Evolutionary conservation across 73 alveolate species (phyloP).

Genomic region (Effrenium voratum): DNA sequence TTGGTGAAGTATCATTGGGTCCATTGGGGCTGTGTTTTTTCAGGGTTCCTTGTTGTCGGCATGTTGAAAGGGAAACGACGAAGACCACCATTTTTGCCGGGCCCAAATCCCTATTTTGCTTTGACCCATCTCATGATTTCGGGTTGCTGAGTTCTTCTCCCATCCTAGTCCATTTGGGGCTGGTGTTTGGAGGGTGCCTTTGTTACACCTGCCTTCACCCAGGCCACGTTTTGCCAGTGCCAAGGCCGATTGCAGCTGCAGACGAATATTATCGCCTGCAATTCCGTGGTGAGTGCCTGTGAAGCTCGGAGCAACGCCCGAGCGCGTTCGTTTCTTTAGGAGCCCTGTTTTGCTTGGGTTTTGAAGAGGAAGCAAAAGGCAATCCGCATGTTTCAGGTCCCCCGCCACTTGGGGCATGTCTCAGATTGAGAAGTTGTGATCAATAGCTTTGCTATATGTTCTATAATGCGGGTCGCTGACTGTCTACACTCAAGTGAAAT

Average conservation of each 20-base stretch:
- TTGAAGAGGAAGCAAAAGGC: background rate
- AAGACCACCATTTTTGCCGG: no score
- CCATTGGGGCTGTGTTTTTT: no score
- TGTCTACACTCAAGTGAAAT: no score
- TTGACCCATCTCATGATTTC: background rate
- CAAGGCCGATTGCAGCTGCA: conserved; percentile 18
- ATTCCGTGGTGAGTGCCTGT: conserved; percentile 29
- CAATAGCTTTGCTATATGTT: background rate
- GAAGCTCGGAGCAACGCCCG: background rate
- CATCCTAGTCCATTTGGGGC: background rate
- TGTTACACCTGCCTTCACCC: no score
- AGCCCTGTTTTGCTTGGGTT: background rate
- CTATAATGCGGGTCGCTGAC: background rate
- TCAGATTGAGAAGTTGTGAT: background rate
- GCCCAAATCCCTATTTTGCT: background rate
- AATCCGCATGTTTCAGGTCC: background rate
- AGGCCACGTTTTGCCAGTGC: no score
- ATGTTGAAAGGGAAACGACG: no score
- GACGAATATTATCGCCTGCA: background rate
- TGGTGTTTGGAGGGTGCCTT: background rate
- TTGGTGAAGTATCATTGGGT: no score
- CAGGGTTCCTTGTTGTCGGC: no score
- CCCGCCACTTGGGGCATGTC: background rate
- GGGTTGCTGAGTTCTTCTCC: background rate
- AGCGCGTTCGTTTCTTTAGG: background rate